These are phyloP conservation scores for Aspergillus eucalypticola DNA, from an alignment of 2,329 filamentous ascomycete genomes.

Conservation along the genomic window DNA sequence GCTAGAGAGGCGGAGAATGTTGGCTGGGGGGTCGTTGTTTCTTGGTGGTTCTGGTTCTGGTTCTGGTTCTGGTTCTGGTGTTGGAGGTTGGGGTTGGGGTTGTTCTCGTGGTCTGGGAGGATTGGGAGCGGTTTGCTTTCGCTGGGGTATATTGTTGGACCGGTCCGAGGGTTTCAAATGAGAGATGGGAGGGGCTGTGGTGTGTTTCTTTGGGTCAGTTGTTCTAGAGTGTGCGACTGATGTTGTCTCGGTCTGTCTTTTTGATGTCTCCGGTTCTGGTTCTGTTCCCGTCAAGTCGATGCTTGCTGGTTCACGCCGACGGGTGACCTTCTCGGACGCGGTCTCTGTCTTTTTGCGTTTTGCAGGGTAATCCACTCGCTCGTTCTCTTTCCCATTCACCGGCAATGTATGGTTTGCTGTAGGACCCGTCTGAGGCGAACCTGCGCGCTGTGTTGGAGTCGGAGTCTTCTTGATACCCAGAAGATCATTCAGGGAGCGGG, in stretches of 20 bases:
- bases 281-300: conserved; percentile 27
- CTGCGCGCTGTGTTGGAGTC: conserved; percentile 63
- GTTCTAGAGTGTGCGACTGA: too few species aligned
- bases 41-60: neutral
- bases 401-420: conserved; percentile 17
- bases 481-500: conserved; percentile 61
- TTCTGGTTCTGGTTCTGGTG: too few species aligned
- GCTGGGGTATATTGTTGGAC: neutral
- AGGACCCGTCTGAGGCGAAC: conserved; percentile 65
- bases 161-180: neutral
- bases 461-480: conserved; percentile 66
- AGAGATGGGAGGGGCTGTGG: too few species aligned
- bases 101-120: conserved; percentile 1
- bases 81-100: neutral
- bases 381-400: conserved; percentile 8
- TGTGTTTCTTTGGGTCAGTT: too few species aligned
- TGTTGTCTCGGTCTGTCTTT: neutral
- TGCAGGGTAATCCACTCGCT: conserved; percentile 25
- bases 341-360: conserved; percentile 35
- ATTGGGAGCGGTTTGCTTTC: neutral
- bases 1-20: conserved; percentile 35
- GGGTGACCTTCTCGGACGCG: conserved; percentile 12
- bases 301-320: conserved; percentile 12
- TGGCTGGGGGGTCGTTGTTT: conserved; percentile 17
- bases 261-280: neutral